Conservation (phyloP, 2,329 filamentous ascomycete species). For the Sarocladiaceae sp. region DNA sequence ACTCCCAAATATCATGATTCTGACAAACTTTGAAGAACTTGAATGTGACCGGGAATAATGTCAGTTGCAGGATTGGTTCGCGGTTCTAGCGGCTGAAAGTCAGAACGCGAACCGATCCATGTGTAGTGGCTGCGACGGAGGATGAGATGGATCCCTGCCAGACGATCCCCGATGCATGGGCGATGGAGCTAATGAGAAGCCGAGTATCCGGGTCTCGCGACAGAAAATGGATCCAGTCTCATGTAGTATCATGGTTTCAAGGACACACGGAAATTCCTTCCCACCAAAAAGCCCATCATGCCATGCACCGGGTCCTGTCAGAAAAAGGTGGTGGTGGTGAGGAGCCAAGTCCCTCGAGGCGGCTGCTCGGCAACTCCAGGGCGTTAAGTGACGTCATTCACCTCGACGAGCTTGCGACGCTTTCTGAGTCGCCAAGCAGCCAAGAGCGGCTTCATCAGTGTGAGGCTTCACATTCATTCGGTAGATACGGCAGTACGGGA, state of each 20-base stretch:
- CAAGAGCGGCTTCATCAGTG: background rate
- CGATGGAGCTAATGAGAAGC: conserved; percentile 2
- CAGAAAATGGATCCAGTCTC: background rate
- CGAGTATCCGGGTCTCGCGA: conserved; percentile 3
- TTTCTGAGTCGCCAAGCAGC: conserved; percentile 2
- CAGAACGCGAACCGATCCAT: background rate
- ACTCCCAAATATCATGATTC: too few relatives aligned
- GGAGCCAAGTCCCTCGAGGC: background rate
- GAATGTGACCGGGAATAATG: too few relatives aligned
- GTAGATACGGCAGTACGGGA: too few relatives aligned
- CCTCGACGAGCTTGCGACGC: background rate
- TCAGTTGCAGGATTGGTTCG: background rate
- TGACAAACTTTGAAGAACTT: too few relatives aligned
- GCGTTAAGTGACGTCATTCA: background rate
- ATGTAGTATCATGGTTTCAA: too few relatives aligned
- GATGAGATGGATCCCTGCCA: too few relatives aligned
- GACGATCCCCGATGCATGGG: background rate
- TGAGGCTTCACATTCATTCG: background rate
- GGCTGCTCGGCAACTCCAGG: background rate
- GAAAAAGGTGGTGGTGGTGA: background rate
- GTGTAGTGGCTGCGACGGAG: too few relatives aligned
- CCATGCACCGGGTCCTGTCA: too few relatives aligned
- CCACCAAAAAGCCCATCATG: too few relatives aligned
- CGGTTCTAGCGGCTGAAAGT: too few relatives aligned
- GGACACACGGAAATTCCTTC: too few relatives aligned